A percentile compares a stretch with the other conserved stretches of the same genome.
These are phyloP conservation scores for Hemileia vastatrix DNA, from an alignment of 1,284 basidiomycete species.

Conservation along the genomic window DNA sequence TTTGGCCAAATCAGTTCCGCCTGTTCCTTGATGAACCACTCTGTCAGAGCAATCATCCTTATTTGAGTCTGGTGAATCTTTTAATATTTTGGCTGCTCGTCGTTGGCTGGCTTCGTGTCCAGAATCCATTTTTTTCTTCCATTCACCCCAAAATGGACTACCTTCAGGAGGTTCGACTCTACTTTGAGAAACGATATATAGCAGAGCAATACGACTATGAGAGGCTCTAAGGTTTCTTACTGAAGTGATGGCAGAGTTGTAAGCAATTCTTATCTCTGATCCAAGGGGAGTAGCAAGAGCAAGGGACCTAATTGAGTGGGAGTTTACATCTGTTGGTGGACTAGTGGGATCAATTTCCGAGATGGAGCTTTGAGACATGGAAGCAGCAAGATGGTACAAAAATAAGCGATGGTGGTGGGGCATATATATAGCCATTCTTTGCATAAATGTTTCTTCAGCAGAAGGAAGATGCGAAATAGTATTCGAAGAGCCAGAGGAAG, in stretches of 20 bases:
- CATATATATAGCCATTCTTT: conserved; percentile 81
- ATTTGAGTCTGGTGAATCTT: no score
- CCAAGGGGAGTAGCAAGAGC: no score
- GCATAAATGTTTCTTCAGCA: conserved; percentile 53
- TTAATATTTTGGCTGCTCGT: no score
- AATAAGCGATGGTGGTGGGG: conserved; percentile 81
- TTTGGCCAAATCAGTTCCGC: conserved; percentile 68
- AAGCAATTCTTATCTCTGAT: no score
- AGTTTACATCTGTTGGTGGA: no score
- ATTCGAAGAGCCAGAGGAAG: conserved; percentile 11
- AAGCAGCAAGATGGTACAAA: conserved; percentile 59
- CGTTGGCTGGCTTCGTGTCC: no score
- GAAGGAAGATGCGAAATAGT: conserved; percentile 26
- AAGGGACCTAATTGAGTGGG: no score
- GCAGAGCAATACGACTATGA: neutral
- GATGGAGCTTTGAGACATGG: no score
- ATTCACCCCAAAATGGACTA: neutral
- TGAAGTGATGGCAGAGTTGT: neutral
- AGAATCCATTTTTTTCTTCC: no score
- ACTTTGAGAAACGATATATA: neutral
- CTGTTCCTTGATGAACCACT: conserved; percentile 66
- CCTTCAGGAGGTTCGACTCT: neutral
- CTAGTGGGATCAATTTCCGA: no score
- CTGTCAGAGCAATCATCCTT: no score
- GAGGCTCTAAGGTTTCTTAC: neutral